These are phyloP conservation scores for Candida bentonensis DNA, from an alignment of 805 yeast species.

Conservation along the genomic window DNA sequence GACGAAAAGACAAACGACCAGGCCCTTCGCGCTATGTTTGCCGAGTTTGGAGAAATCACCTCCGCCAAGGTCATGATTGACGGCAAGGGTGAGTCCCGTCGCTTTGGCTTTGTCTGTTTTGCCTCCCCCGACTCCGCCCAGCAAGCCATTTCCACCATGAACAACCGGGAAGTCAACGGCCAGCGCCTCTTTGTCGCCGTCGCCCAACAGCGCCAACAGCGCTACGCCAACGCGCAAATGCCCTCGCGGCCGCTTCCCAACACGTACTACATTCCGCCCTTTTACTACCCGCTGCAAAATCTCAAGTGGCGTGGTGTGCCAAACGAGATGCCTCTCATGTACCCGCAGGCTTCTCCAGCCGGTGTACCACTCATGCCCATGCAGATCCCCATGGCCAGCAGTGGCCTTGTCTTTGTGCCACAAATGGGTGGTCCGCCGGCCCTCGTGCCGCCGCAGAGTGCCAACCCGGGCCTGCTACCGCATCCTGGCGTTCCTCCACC, in stretches of 20 bases:
- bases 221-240: background rate
- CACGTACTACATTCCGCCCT: background rate
- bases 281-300: conserved; percentile 3
- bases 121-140: conserved; percentile 52
- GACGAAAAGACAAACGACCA: conserved; percentile 42
- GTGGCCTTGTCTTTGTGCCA: background rate
- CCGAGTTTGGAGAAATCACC: conserved; percentile 35
- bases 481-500: background rate
- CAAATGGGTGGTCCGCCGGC: background rate
- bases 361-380: conserved; percentile 69
- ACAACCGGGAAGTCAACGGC: conserved; percentile 36
- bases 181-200: conserved; percentile 52
- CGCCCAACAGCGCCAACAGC: conserved; percentile 47
- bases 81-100: conserved; percentile 41
- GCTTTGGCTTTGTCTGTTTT: conserved; percentile 74
- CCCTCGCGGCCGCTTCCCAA: conserved; percentile 46
- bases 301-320: conserved; percentile 74
- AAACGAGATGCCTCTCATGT: conserved; percentile 89
- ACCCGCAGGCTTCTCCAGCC: conserved; percentile 54
- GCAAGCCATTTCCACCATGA: conserved; percentile 52
- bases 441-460: background rate
- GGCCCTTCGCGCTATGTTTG: conserved; percentile 31
- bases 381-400: conserved; percentile 42
- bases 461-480: background rate
- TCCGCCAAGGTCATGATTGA: conserved; percentile 43